Evolutionary conservation across 2,329 filamentous ascomycete genomes (phyloP), one percentile per base, ranked within the genome.

Genomic region (Aureobasidium sp.): DNA sequence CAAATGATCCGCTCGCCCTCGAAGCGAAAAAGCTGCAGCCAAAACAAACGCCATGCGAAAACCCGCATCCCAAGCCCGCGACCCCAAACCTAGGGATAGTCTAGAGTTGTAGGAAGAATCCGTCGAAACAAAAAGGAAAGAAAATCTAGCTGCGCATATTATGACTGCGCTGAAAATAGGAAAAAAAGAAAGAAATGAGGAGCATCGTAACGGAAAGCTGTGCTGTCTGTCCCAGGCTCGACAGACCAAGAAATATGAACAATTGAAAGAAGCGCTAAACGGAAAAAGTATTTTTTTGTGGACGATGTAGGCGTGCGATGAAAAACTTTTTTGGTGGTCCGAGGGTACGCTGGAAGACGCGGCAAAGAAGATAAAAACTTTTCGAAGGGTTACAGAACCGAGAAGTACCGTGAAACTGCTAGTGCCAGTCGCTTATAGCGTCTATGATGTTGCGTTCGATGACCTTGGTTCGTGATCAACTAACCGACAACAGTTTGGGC

Each of bases 401-500:
- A 50, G 17, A 51, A 32, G 46, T 32, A 20, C 20, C 20, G 12
- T 41, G 20, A 17, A 17, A 36, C 17, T 50, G 56, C 29, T 50
- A 26, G 23, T 44, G 27, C 39, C 41, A 17, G 27, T 34, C 27
- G 27, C 32, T 34, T 5, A 20, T 10, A 1, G 12, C n/a, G 29
- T 15, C 50, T 39, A n/a, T 34, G 17, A 29, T 9, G 36, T 4
- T 6, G n/a, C 1, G 17, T 46, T 46, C 15, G 41, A 26, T 20
- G 37, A 41, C 44, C 37, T 37, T 44, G 17, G 27, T 12, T 32
- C n/a, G 12, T 20, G 26, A 27, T 17, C 20, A 15, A 36, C 63
- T 62, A 74, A n/a, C 72, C 72, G 67, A 72, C 72, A 58, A 73
- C 71, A n/a, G 72, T 70, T 66, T 73, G 71, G 48, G 71, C 66